These are phyloP conservation scores for Carex kokanica DNA, from an alignment of 176 grass and related monocot genomes.

Conservation along the genomic window DNA sequence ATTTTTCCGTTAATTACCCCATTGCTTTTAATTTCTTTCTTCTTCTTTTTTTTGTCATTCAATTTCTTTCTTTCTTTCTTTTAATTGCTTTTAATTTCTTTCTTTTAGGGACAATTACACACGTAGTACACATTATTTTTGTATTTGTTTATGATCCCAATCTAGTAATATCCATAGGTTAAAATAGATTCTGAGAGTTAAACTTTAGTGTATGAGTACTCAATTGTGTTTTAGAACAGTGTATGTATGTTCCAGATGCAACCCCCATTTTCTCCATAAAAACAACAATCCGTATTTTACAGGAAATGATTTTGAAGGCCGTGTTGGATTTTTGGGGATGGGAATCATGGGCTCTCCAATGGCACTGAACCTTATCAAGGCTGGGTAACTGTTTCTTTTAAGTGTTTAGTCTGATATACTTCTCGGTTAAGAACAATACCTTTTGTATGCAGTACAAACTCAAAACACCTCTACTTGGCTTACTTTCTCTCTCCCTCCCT, in stretches of 20 bases:
- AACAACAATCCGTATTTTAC: not conserved
- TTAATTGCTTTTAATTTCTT: no score
- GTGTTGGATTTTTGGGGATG: constrained; percentile 74
- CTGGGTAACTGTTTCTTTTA: constrained; percentile 36
- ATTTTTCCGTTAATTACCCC: not conserved
- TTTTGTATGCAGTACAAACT: not conserved
- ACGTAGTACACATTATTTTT: not conserved
- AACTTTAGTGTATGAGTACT: not conserved
- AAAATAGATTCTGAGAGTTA: not conserved
- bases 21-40: not conserved
- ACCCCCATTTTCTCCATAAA: not conserved
- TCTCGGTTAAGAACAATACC: not conserved
- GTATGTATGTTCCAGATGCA: not conserved
- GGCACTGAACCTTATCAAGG: constrained; percentile 73
- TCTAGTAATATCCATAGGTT: not conserved
- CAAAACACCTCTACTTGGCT: no score
- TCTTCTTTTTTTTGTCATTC: not conserved
- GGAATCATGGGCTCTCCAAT: constrained; percentile 77
- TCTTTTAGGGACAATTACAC: not conserved
- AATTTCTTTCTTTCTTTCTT: no score
- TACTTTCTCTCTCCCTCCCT: not conserved
- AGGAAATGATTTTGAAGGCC: constrained; percentile 54
- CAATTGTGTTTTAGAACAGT: constrained; percentile 15
- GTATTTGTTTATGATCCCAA: not conserved
- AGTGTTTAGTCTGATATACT: not conserved